Evolutionary conservation across 257 asterid species (phyloP).

Genomic region (Solanum medicagineum): DNA sequence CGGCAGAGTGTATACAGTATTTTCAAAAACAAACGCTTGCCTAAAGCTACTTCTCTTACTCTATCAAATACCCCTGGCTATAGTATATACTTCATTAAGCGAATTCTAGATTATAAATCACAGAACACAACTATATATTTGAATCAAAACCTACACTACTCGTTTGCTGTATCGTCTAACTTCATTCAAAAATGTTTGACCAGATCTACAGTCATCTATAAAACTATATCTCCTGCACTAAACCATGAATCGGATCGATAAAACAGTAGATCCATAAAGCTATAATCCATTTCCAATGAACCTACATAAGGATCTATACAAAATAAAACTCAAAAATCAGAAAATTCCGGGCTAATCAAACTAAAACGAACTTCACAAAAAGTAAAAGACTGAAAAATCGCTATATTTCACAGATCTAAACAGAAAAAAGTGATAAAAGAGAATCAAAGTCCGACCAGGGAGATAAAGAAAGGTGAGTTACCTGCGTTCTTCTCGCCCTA

Average conservation of each 20-base stretch:
- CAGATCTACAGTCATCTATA: not conserved
- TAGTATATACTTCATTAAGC: not conserved
- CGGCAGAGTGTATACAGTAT: not conserved
- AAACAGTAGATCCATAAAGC: not conserved
- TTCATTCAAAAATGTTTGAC: no score
- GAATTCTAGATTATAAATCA: not conserved
- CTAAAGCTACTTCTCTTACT: not conserved
- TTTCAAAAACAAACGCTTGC: not conserved
- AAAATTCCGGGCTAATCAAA: not conserved
- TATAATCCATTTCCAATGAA: not conserved
- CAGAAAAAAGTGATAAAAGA: not conserved
- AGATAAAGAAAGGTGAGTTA: not conserved
- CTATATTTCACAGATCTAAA: not conserved
- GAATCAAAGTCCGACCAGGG: not conserved
- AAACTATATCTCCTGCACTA: not conserved
- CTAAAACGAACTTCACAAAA: not conserved
- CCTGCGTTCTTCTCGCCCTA: not conserved
- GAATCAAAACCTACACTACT: not conserved
- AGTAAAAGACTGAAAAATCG: not conserved
- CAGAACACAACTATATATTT: not conserved
- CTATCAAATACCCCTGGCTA: not conserved
- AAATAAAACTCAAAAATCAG: not conserved
- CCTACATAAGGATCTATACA: not conserved
- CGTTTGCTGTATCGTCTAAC: no score
- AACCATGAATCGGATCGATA: not conserved